A percentile compares a stretch with the other conserved stretches of the same genome.
Evolutionary conservation across 139 green algal genomes (phyloP).

Genomic region (Gonium pectorale): DNA sequence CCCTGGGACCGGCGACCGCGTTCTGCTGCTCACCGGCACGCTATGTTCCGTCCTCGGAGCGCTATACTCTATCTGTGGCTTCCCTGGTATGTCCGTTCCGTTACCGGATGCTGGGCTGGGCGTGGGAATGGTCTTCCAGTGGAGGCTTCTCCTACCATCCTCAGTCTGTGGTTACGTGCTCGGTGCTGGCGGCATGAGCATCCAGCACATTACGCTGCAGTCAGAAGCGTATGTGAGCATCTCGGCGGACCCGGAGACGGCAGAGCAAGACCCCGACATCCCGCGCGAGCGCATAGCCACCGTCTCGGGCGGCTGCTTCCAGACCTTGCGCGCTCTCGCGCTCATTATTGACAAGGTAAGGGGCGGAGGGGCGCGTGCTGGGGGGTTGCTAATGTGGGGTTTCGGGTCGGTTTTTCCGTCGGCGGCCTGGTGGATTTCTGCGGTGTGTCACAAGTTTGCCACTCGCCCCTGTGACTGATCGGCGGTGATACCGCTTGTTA

Average conservation of each 20-base stretch:
- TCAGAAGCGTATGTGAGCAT: constrained; percentile 7
- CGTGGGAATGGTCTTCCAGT: neutral
- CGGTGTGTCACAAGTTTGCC: no score
- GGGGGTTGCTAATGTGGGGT: no score
- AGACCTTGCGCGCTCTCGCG: constrained; percentile 5
- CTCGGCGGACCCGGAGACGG: neutral
- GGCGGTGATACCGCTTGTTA: no score
- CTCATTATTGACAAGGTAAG: constrained; percentile 31
- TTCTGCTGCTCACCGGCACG: constrained; percentile 69
- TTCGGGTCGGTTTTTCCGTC: no score
- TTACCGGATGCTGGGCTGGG: neutral
- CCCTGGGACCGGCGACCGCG: constrained; percentile 69
- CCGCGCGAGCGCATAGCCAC: constrained; percentile 28
- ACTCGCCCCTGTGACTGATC: no score
- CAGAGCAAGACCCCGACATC: neutral
- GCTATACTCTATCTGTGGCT: constrained; percentile 69
- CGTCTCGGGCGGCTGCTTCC: constrained; percentile 9
- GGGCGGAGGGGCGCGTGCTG: no score
- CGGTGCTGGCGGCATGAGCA: constrained; percentile 1
- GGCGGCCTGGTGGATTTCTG: no score
- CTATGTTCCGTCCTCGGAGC: constrained; percentile 67
- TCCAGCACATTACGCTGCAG: constrained; percentile 12
- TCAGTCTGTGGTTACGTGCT: constrained; percentile 26
- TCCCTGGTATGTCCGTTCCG: constrained; percentile 35
- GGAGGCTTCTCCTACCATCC: neutral